These are phyloP conservation scores for Aegilops bicornis DNA, from an alignment of 176 grass and related monocot genomes.

Conservation along the genomic window DNA sequence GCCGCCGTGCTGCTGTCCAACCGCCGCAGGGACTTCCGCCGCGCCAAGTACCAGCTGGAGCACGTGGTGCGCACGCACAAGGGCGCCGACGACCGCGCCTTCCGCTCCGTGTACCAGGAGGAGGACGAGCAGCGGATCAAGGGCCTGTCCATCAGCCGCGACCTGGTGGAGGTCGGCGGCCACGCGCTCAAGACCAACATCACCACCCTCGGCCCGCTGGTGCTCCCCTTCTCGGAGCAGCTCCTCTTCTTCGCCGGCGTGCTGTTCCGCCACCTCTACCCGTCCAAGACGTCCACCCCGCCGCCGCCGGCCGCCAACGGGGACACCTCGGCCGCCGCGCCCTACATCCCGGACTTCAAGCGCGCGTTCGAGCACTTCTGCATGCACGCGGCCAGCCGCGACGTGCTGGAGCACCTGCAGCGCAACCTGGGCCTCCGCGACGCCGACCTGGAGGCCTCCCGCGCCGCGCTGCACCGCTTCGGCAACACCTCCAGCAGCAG, in stretches of 20 bases:
- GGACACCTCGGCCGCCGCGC: slow-evolving; percentile 40
- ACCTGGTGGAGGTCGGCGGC: slow-evolving; percentile 91
- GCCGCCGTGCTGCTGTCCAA: slow-evolving; percentile 83
- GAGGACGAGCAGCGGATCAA: slow-evolving; percentile 96
- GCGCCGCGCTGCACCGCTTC: slow-evolving; percentile 87
- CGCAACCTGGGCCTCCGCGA: slow-evolving; percentile 72
- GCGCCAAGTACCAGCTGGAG: slow-evolving; percentile 95
- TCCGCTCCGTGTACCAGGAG: slow-evolving; percentile 97
- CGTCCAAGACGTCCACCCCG: slow-evolving; percentile 42
- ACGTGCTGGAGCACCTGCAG: slow-evolving; percentile 94
- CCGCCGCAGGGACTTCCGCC: slow-evolving; percentile 77
- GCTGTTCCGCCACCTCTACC: slow-evolving; percentile 87
- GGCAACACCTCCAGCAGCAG: slow-evolving; percentile 96
- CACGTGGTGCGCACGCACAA: slow-evolving; percentile 98
- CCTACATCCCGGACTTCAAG: slow-evolving; percentile 98
- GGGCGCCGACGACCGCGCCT: slow-evolving; percentile 83
- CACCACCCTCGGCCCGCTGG: slow-evolving; percentile 88
- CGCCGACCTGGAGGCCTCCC: slow-evolving; percentile 81
- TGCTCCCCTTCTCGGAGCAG: slow-evolving; percentile 96
- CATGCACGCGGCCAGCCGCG: slow-evolving; percentile 90
- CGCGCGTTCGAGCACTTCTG: slow-evolving; percentile 97
- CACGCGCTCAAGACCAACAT: slow-evolving; percentile 99
- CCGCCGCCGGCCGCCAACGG: neutral
- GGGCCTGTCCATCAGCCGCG: slow-evolving; percentile 86
- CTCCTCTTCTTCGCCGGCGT: slow-evolving; percentile 89